A percentile compares a stretch with the other conserved stretches of the same genome.
phyloP scores from a whole-genome alignment of 2,329 filamentous ascomycete genomes.

The Alternaria brassicicola region DNA sequence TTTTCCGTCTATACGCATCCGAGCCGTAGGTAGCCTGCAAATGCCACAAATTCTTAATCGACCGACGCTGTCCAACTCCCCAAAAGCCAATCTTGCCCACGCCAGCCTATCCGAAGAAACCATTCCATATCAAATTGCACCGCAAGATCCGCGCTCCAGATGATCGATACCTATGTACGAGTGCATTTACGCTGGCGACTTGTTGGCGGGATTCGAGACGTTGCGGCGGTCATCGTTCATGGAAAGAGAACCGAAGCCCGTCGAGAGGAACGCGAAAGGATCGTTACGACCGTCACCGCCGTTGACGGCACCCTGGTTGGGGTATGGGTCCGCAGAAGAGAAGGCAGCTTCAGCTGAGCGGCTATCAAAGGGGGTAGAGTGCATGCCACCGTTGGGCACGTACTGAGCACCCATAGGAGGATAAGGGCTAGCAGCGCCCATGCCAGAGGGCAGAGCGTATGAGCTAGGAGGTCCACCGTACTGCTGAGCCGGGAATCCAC shows the following conservation, averaged over 20 bases:
- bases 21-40: slow-evolving; percentile 44
- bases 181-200: slow-evolving; percentile 48
- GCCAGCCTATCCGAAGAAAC: slow-evolving; percentile 45
- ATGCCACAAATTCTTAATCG: slow-evolving; percentile 48
- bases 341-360: slow-evolving; percentile 94
- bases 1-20: slow-evolving; percentile 48
- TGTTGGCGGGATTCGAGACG: slow-evolving; percentile 47
- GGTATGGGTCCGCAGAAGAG: slow-evolving; percentile 82
- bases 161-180: slow-evolving; percentile 46
- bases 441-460: slow-evolving; percentile 84
- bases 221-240: slow-evolving; percentile 66
- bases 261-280: slow-evolving; percentile 79
- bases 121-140: slow-evolving; percentile 44
- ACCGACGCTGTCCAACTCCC: slow-evolving; percentile 47
- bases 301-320: slow-evolving; percentile 73
- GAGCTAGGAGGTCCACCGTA: slow-evolving; percentile 88
- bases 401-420: slow-evolving; percentile 78
- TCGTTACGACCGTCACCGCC: slow-evolving; percentile 70
- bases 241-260: slow-evolving; percentile 73
- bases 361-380: slow-evolving; percentile 89
- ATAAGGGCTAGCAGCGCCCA: slow-evolving; percentile 80
- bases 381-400: slow-evolving; percentile 75
- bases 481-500: slow-evolving; percentile 70
- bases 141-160: slow-evolving; percentile 42
- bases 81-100: slow-evolving; percentile 44